Percentiles rank a stretch among this genome's conserved stretches.
Conservation (phyloP, 129 eudicot species). For the carrot (Daucus carota) region DNA sequence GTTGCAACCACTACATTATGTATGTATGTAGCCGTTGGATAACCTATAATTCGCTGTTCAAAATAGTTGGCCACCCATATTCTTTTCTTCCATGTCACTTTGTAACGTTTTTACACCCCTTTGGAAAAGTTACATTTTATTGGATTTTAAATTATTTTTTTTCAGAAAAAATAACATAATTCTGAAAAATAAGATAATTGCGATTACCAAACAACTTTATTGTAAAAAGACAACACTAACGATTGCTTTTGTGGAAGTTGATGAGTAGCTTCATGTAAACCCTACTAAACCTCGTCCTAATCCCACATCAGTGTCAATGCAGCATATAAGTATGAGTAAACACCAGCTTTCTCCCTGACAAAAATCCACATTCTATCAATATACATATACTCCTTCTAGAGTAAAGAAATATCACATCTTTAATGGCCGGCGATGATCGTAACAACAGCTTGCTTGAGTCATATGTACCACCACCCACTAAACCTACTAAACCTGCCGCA, state of each 20-base stretch:
- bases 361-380: too few relatives aligned
- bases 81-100: not conserved
- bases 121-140: too few relatives aligned
- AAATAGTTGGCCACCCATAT: not conserved
- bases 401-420: not conserved
- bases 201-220: too few relatives aligned
- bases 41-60: not conserved
- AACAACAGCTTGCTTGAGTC: slow-evolving; percentile 27
- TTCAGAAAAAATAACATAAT: too few relatives aligned
- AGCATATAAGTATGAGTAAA: too few relatives aligned
- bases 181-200: too few relatives aligned
- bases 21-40: not conserved
- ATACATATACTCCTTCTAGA: too few relatives aligned
- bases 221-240: too few relatives aligned
- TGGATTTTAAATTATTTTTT: not conserved
- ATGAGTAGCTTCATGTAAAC: not conserved
- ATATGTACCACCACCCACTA: too few relatives aligned
- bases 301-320: too few relatives aligned
- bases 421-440: slow-evolving; percentile 7
- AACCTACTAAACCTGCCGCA: too few relatives aligned
- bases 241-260: not conserved
- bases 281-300: not conserved
- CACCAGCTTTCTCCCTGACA: too few relatives aligned
- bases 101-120: not conserved
- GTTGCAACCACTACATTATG: not conserved